Base-by-base conservation (phyloP, 257 asterid genomes). In the Phtheirospermum japonicum region DNA sequence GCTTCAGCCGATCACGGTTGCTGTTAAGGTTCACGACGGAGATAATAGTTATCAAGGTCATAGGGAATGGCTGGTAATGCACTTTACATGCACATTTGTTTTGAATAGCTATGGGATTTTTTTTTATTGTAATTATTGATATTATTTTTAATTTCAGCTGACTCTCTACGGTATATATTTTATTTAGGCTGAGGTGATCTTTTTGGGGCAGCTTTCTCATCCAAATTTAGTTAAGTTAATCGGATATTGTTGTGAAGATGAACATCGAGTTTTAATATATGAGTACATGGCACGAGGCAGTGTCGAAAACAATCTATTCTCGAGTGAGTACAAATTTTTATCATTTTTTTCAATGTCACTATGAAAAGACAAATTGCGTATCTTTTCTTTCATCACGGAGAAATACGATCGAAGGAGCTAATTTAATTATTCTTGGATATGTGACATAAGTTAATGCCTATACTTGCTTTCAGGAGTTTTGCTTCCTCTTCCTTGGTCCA, bases 11-110 rank as follows among this genome's bases (percentile, higher is more conserved):
- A 69, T 66, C 70, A 69, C 92, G 0, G 98, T 92, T 11, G 97
- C 97, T 59, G 95, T 84, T 57, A 92, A 92, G 80, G 97, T 92
- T 76, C 98, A 92, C 61, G 90, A 84, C 37, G 95, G 97, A 56
- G 95, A 84, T 61, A 89, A 89, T 59, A 92, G 98, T 51, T 71
- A 73, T 77, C 97, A 92, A 81, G 98, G 98, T 36, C 98, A 92
- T 68, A 74, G 97, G 67, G 98, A 89, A 65, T 92, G 98, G 97
- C 90, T 92, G 90, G 98, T 91, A 71, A 77, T 2, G 4, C n/a
- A n/a, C n/a, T n/a, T n/a, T n/a, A n/a, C n/a, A n/a, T n/a, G n/a
- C n/a, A n/a, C n/a, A n/a, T n/a, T n/a, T n/a, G n/a, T n/a, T n/a
- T n/a, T n/a, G n/a, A n/a, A n/a, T n/a, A n/a, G n/a, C n/a, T n/a